Percentiles rank a stretch among this genome's conserved stretches.
phyloP scores from a whole-genome alignment of 257 asterid genomes.

The Nicotiana sylvestris region DNA sequence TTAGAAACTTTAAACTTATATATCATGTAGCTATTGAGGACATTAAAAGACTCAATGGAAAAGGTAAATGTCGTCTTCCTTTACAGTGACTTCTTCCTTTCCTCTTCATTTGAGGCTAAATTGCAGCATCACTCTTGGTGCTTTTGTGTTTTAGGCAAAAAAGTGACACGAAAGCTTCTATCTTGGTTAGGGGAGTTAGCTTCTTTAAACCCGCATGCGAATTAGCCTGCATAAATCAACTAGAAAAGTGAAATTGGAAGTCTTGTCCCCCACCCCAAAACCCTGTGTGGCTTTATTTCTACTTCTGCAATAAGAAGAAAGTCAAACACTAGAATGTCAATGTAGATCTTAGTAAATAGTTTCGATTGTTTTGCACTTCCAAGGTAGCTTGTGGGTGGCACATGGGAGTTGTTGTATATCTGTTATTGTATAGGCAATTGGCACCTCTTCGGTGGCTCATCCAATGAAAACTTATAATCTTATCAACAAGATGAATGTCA shows the following conservation, averaged over 20 bases:
- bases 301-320: neutral
- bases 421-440: too few species aligned
- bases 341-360: neutral
- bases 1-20: neutral
- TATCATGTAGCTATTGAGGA: neutral
- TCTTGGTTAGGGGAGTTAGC: neutral
- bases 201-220: neutral
- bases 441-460: neutral
- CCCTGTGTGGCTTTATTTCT: neutral
- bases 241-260: neutral
- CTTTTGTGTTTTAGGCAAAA: neutral
- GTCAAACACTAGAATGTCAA: neutral
- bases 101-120: neutral
- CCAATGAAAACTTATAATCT: constrained; percentile 12
- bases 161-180: too few species aligned
- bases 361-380: neutral
- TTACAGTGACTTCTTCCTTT: too few species aligned
- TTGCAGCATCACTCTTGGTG: neutral
- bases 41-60: neutral
- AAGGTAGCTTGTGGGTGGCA: neutral
- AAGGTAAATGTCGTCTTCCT: too few species aligned
- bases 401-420: neutral
- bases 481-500: neutral
- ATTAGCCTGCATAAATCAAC: neutral
- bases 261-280: neutral